Evolutionary conservation across 306 rosid species (phyloP).

Genomic region (Rubus parviflorus): DNA sequence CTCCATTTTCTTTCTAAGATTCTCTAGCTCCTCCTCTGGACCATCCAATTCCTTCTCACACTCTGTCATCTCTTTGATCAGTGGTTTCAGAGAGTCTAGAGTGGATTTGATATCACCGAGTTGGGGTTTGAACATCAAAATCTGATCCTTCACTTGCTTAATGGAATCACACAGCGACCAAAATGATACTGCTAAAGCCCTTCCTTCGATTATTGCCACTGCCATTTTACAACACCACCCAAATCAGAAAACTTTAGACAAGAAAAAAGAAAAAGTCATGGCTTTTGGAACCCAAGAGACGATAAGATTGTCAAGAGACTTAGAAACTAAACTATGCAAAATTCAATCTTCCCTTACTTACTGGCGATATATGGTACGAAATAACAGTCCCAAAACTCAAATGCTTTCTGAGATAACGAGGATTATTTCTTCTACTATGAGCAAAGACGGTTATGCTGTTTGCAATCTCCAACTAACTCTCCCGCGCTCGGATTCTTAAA

Average conservation of each 20-base stretch:
- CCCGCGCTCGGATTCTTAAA: no score
- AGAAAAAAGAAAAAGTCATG: neutral
- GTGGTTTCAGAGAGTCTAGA: neutral
- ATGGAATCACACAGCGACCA: neutral
- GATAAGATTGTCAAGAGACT: neutral
- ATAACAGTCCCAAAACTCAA: no score
- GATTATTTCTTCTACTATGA: no score
- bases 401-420: neutral
- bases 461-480: no score
- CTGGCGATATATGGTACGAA: no score
- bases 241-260: neutral
- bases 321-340: no score
- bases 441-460: no score
- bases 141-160: neutral
- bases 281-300: no score
- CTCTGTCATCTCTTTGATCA: neutral
- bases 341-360: no score
- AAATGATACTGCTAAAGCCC: neutral
- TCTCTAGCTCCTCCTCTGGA: neutral
- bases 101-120: conserved; percentile 3
- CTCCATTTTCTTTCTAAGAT: neutral
- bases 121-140: neutral
- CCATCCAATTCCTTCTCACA: neutral
- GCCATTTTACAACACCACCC: neutral
- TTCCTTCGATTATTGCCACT: neutral